Percentiles rank a stretch among this genome's conserved stretches.
phyloP scores from a whole-genome alignment of 2,329 filamentous ascomycete species.

The Rutstroemia sydowiana region DNA sequence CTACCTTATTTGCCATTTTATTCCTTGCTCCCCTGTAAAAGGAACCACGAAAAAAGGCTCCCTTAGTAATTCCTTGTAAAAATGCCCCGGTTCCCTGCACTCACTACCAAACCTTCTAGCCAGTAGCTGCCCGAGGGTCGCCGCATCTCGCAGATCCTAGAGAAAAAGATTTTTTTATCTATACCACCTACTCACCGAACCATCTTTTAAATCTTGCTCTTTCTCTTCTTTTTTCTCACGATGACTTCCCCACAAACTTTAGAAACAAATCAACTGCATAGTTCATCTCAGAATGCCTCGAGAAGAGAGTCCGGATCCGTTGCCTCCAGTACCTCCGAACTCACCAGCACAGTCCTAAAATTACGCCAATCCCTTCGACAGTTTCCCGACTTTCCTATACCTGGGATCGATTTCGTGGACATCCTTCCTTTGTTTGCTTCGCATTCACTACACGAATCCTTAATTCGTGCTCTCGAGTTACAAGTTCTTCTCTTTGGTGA shows the following conservation, averaged over 20 bases:
- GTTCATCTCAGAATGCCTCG: slow-evolving; percentile 25
- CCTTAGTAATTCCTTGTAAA: background rate
- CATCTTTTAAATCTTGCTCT: slow-evolving; percentile 8
- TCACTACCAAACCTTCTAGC: background rate
- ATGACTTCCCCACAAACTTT: slow-evolving; percentile 23
- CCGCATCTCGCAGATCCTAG: slow-evolving; percentile 5
- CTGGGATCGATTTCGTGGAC: slow-evolving; percentile 93
- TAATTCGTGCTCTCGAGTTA: slow-evolving; percentile 79
- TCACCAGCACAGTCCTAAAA: slow-evolving; percentile 52
- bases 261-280: slow-evolving; percentile 12
- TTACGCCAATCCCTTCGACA: slow-evolving; percentile 70
- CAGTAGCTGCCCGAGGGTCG: slow-evolving; percentile 7
- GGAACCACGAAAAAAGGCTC: background rate
- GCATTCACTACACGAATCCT: slow-evolving; percentile 61
- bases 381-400: slow-evolving; percentile 85
- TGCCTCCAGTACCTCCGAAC: slow-evolving; percentile 29
- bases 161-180: slow-evolving; percentile 6
- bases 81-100: background rate
- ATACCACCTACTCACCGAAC: background rate
- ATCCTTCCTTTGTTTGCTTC: slow-evolving; percentile 94
- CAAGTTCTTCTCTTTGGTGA: slow-evolving; percentile 62
- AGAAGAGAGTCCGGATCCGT: slow-evolving; percentile 28
- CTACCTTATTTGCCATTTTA: background rate
- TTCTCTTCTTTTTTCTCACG: slow-evolving; percentile 25
- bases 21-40: background rate